phyloP scores from a whole-genome alignment of 2,329 filamentous ascomycete genomes.

The Xylariaceae sp. region DNA sequence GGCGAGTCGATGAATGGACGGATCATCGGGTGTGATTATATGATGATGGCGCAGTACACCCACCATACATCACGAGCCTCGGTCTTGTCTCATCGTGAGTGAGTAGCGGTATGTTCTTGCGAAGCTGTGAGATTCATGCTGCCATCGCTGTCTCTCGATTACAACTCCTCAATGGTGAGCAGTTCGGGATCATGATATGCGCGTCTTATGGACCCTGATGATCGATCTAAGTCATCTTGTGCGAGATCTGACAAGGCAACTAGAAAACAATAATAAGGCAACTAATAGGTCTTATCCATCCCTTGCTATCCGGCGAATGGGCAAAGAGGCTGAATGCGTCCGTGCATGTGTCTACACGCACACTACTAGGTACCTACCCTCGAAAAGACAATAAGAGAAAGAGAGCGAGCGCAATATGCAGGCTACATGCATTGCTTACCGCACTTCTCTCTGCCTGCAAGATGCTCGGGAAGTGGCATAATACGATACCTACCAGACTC shows the following conservation, averaged over 20 bases:
- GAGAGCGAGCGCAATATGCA: neutral
- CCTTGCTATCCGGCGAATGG: neutral
- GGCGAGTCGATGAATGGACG: neutral
- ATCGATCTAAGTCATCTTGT: too few species aligned
- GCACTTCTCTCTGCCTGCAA: conserved; percentile 22
- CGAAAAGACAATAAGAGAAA: neutral
- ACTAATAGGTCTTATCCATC: neutral
- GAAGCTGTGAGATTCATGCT: neutral
- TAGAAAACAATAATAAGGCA: neutral
- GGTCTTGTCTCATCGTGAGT: neutral
- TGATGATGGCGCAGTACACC: neutral
- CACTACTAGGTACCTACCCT: neutral
- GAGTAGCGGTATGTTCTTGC: neutral
- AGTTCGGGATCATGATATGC: too few species aligned
- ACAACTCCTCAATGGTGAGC: too few species aligned
- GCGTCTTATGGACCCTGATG: neutral
- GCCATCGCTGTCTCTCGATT: neutral
- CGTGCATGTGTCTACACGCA: neutral
- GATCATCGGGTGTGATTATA: neutral
- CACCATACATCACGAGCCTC: neutral
- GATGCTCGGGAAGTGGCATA: conserved; percentile 25
- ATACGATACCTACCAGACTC: conserved; percentile 20
- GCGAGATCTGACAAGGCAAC: neutral
- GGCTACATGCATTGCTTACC: conserved; percentile 20
- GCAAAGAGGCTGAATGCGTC: neutral